Percentiles rank a stretch among this genome's conserved stretches.
Evolutionary conservation across 2,329 filamentous ascomycete genomes (phyloP).

Genomic region (Aquanectria penicillioides): DNA sequence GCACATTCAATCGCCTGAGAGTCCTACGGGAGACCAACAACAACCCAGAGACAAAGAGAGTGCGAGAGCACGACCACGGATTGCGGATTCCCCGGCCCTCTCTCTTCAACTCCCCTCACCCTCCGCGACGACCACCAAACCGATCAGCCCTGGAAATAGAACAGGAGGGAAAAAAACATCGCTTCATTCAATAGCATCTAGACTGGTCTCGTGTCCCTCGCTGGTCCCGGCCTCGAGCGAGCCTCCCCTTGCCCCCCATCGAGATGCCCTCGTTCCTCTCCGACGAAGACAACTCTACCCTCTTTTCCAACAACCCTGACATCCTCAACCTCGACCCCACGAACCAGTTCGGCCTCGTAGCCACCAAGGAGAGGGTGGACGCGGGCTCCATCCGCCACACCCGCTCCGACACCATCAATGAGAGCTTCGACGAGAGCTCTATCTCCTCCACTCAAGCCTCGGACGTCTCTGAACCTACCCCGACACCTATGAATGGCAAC

Average conservation of each 20-base stretch:
- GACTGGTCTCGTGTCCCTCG: conserved; percentile 31
- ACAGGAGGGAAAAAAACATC: conserved; percentile 38
- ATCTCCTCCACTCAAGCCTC: conserved; percentile 64
- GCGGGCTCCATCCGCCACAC: conserved; percentile 51
- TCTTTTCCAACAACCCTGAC: conserved; percentile 54
- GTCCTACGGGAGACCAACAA: conserved; percentile 12
- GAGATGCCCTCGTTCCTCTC: conserved; percentile 66
- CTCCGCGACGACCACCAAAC: background rate
- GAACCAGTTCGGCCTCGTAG: conserved; percentile 49
- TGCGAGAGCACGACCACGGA: conserved; percentile 14
- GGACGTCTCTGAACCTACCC: conserved; percentile 58
- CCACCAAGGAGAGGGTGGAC: conserved; percentile 48
- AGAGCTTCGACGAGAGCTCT: conserved; percentile 65
- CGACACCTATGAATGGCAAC: conserved; percentile 56
- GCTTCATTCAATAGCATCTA: conserved; percentile 39
- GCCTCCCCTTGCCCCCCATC: conserved; percentile 40
- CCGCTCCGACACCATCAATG: conserved; percentile 58
- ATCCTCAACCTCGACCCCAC: conserved; percentile 56
- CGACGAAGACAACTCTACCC: conserved; percentile 56
- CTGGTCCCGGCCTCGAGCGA: conserved; percentile 36
- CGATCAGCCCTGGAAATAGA: conserved; percentile 15
- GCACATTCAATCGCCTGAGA: conserved; percentile 34
- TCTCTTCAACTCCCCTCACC: conserved; percentile 12
- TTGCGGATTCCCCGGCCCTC: conserved; percentile 17
- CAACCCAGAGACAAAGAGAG: conserved; percentile 18